Evolutionary conservation across 768 basidiomycete genomes (phyloP), one percentile per base, ranked within the genome.

Genomic region (Heimioporus sp.): DNA sequence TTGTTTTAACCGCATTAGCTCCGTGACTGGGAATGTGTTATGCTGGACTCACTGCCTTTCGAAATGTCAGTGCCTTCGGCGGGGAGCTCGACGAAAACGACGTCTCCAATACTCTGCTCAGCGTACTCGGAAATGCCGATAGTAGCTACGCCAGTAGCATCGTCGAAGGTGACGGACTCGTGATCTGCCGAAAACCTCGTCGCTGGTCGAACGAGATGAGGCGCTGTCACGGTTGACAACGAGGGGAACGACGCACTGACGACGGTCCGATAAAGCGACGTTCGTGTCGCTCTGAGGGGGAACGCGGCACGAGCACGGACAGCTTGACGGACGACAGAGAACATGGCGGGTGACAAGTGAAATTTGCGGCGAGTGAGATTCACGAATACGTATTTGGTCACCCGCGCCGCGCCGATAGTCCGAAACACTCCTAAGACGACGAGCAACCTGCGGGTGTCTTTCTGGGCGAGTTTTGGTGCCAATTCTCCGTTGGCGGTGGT

Each of bases 71-170:
- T 74, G 5, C 88, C 93, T 10, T 78, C 65, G 10, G 65, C 60
- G 2, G 92, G 90, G 43, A 99, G 79, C 68, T 98, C 97, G 43
- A 98, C 94, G 72, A 91, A 99, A 43, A 98, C 97, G 46, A 98
- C 92, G 67, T 99, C 97, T 31, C 97, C 97, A 3, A 99, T 80
- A 32, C 86, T 84, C 44, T 85, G 78, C 69, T 98, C 93, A 2
- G 97, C 97, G 65, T 97, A 89, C 65, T 96, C 76, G 15, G 97
- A 98, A 65, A 99, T 90, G 39, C 83, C 81, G 40, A 98, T 77
- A 9, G 80, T 86, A 35, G 92, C 96, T 28, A 93, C 59, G 35
- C 85, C 83, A 17, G 88, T 88, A 37, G 73, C 65, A 51, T 88
- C 81, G 67, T 99, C 94, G 66, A 83, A 91, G 32, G 76, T 70